Evolutionary conservation across 306 rosid genomes (phyloP).

Genomic region (Quercus cerris): DNA sequence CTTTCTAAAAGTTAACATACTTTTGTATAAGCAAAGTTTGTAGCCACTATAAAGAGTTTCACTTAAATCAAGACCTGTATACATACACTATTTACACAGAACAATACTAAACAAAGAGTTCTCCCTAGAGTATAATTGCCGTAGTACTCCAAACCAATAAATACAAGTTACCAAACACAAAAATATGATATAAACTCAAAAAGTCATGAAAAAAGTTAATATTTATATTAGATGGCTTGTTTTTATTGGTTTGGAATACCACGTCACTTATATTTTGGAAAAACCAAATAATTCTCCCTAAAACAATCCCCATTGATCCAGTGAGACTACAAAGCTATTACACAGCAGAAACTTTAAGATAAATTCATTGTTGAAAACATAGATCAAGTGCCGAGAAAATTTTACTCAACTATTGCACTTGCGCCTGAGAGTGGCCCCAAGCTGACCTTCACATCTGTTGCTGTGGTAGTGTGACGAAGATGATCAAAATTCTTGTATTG

Average conservation of each 20-base stretch:
- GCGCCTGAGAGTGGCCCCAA: background rate
- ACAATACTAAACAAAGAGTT: background rate
- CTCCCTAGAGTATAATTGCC: no score
- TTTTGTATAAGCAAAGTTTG: no score
- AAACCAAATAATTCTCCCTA: no score
- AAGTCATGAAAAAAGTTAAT: no score
- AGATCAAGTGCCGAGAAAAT: background rate
- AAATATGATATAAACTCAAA: no score
- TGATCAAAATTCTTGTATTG: background rate
- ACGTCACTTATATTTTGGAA: no score
- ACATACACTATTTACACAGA: background rate
- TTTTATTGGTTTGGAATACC: no score
- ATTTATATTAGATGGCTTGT: no score
- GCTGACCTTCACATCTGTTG: background rate
- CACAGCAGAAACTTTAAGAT: background rate
- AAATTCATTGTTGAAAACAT: background rate
- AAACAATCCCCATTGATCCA: background rate
- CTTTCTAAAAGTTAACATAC: no score
- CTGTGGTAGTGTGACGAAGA: background rate
- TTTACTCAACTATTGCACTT: background rate
- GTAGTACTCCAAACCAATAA: no score
- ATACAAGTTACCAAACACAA: no score
- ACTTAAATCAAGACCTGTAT: background rate
- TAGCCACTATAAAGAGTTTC: no score
- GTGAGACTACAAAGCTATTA: background rate